These are phyloP conservation scores for Leucosporidium scottii DNA, from an alignment of 768 basidiomycete genomes.

Conservation along the genomic window DNA sequence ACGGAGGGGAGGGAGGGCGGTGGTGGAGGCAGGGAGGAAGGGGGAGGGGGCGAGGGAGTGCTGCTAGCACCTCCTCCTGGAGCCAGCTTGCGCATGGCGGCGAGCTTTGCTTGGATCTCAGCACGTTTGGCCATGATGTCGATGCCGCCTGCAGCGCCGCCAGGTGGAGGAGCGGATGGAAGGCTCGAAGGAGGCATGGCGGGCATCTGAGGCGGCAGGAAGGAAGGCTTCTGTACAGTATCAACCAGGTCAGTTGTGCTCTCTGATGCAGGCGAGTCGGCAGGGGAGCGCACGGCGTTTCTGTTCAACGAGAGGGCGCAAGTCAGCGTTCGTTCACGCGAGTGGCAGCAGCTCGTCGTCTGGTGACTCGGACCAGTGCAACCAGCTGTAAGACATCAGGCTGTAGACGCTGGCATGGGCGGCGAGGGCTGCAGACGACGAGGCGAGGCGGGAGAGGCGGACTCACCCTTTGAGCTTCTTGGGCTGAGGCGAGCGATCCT, in stretches of 20 bases:
- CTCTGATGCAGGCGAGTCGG: neutral
- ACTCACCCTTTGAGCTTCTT: constrained; percentile 31
- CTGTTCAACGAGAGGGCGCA: neutral
- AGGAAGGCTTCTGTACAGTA: neutral
- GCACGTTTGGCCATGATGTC: constrained; percentile 81
- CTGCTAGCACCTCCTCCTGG: constrained; percentile 46
- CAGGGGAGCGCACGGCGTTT: neutral
- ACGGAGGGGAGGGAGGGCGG: constrained; percentile 41
- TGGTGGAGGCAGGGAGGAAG: constrained; percentile 37
- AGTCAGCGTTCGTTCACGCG: too few species aligned
- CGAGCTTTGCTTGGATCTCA: constrained; percentile 43
- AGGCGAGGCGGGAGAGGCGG: neutral
- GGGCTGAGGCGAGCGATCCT: neutral
- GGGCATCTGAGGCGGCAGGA: constrained; percentile 13
- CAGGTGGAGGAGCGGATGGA: constrained; percentile 8
- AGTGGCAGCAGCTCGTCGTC: too few species aligned
- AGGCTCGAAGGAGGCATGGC: constrained; percentile 16
- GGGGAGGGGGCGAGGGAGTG: constrained; percentile 38
- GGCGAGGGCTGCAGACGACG: neutral
- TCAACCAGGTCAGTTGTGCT: neutral
- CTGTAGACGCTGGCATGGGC: too few species aligned
- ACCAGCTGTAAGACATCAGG: too few species aligned
- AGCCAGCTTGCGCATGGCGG: constrained; percentile 16
- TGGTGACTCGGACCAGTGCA: too few species aligned
- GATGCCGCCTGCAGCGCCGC: constrained; percentile 57